Evolutionary conservation across 2,329 filamentous ascomycete genomes (phyloP).

Genomic region (Penicillium decumbens): DNA sequence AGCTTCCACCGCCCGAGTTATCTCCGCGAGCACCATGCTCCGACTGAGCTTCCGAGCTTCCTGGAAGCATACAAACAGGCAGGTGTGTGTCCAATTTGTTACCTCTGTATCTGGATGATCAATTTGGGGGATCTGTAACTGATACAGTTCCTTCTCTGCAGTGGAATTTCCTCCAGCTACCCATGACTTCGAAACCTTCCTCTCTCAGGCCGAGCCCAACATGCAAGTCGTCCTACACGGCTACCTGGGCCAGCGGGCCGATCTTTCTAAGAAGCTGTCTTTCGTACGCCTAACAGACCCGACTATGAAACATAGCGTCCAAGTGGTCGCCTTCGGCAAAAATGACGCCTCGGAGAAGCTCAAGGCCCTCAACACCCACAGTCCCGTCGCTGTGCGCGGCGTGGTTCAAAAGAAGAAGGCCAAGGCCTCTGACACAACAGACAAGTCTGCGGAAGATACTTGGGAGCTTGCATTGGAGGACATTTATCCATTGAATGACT

Average conservation of each 20-base stretch:
- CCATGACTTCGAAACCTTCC: conserved; percentile 37
- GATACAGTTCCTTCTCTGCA: conserved; percentile 20
- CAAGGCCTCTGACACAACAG: conserved; percentile 26
- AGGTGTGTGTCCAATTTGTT: conserved; percentile 29
- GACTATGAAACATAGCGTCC: conserved; percentile 44
- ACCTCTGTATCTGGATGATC: too few species aligned
- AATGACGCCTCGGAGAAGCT: conserved; percentile 40
- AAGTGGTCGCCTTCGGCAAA: conserved; percentile 46
- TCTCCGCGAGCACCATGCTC: conserved; percentile 20
- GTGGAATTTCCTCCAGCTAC: conserved; percentile 47
- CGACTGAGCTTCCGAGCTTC: conserved; percentile 20
- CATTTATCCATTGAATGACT: conserved; percentile 65
- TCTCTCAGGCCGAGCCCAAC: conserved; percentile 29
- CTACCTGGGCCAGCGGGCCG: conserved; percentile 64
- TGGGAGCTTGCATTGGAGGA: conserved; percentile 60
- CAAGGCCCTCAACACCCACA: conserved; percentile 46
- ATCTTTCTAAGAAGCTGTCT: conserved; percentile 63
- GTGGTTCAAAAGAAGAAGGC: conserved; percentile 41
- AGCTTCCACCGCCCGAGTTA: conserved; percentile 22
- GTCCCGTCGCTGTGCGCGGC: conserved; percentile 53
- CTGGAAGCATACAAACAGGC: conserved; percentile 46
- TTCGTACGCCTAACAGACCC: conserved; percentile 60
- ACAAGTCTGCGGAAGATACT: conserved; percentile 30
- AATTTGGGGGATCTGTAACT: not conserved
- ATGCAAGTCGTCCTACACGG: conserved; percentile 58